These are phyloP conservation scores for Amanita exitialis DNA, from an alignment of 768 basidiomycete genomes.

Conservation along the genomic window DNA sequence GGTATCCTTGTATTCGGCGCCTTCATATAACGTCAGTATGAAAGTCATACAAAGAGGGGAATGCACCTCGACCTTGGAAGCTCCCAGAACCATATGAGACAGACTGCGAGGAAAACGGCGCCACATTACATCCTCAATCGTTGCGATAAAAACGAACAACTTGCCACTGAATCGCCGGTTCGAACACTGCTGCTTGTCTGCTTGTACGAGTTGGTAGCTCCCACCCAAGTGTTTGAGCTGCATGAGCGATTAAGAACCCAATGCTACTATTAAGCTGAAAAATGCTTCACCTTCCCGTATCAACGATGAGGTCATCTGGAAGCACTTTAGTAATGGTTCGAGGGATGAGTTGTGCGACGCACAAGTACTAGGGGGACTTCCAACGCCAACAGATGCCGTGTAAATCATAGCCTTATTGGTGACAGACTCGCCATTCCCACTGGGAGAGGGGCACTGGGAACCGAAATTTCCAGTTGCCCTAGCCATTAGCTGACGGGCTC, in stretches of 20 bases:
- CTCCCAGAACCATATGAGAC: conserved; percentile 56
- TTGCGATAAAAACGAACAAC: conserved; percentile 9
- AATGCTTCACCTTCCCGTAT: conserved; percentile 40
- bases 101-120: conserved; percentile 20
- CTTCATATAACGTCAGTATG: conserved; percentile 12
- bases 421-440: conserved; percentile 15
- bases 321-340: neutral
- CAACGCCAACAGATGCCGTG: conserved; percentile 39
- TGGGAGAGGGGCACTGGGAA: neutral
- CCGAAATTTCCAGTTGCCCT: conserved; percentile 17
- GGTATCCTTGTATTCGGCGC: conserved; percentile 40
- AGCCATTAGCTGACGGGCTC: conserved; percentile 34
- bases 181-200: conserved; percentile 37
- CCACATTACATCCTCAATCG: neutral
- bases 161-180: conserved; percentile 39
- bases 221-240: conserved; percentile 68
- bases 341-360: conserved; percentile 9
- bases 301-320: conserved; percentile 46
- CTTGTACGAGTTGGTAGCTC: conserved; percentile 34
- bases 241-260: conserved; percentile 12
- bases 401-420: conserved; percentile 31
- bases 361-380: conserved; percentile 48
- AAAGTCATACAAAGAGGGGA: neutral
- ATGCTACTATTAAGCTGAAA: neutral
- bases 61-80: conserved; percentile 34